phyloP scores from a whole-genome alignment of 2,329 filamentous ascomycete species.

The Elsinoe necatrix region DNA sequence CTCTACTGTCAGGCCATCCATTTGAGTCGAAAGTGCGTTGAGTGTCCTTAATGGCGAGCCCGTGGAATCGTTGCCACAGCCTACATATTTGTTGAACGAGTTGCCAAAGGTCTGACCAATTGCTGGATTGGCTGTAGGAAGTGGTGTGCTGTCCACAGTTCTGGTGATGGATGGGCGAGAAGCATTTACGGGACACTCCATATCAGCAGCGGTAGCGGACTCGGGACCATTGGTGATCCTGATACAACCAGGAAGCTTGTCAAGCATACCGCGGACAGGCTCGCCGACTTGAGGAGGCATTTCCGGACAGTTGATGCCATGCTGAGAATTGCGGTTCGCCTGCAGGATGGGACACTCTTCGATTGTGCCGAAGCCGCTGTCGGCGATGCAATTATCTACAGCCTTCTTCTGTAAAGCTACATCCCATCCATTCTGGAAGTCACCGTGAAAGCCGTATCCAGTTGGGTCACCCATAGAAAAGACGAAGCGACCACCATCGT shows the following conservation, averaged over 20 bases:
- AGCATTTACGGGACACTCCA: slow-evolving; percentile 24
- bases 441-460: slow-evolving; percentile 47
- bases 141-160: slow-evolving; percentile 26
- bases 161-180: slow-evolving; percentile 22
- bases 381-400: slow-evolving; percentile 28
- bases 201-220: slow-evolving; percentile 24
- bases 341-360: slow-evolving; percentile 29
- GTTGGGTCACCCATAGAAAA: slow-evolving; percentile 43
- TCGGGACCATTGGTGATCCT: slow-evolving; percentile 27
- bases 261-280: slow-evolving; percentile 23
- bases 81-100: slow-evolving; percentile 28
- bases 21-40: slow-evolving; percentile 21
- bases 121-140: slow-evolving; percentile 23
- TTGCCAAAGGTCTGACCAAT: slow-evolving; percentile 23
- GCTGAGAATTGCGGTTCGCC: slow-evolving; percentile 24
- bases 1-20: slow-evolving; percentile 29
- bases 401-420: slow-evolving; percentile 33
- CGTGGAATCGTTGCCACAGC: slow-evolving; percentile 31
- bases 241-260: slow-evolving; percentile 30
- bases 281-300: slow-evolving; percentile 25
- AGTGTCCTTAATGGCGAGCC: slow-evolving; percentile 21
- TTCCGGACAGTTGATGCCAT: slow-evolving; percentile 23
- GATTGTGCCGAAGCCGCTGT: slow-evolving; percentile 28
- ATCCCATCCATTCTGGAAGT: slow-evolving; percentile 47
- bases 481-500: slow-evolving; percentile 34